These are phyloP conservation scores for Saccharum officinarum DNA, from an alignment of 176 grass and related monocot genomes.

Conservation along the genomic window DNA sequence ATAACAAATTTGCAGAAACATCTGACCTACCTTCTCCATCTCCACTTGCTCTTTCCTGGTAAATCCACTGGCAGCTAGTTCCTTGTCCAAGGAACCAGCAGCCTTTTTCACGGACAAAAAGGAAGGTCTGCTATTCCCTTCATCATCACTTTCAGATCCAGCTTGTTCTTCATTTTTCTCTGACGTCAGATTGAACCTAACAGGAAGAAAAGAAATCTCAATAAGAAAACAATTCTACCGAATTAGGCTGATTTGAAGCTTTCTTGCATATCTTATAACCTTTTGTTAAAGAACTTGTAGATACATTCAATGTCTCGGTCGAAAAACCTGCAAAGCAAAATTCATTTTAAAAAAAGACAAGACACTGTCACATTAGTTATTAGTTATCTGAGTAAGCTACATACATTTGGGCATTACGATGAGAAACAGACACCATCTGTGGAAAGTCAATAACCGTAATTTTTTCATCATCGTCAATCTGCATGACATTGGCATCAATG, in stretches of 20 bases:
- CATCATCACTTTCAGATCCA: conserved; percentile 47
- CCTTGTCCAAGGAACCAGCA: conserved; percentile 72
- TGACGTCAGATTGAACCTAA: conserved; percentile 76
- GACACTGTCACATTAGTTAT: neutral
- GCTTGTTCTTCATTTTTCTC: conserved; percentile 53
- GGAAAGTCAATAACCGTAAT: conserved; percentile 94
- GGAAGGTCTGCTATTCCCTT: conserved; percentile 62
- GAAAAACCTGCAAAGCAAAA: conserved; percentile 71
- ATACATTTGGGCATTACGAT: conserved; percentile 96
- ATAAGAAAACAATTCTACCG: conserved; percentile 10
- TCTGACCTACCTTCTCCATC: conserved; percentile 64
- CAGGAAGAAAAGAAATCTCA: conserved; percentile 24
- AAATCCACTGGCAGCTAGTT: conserved; percentile 90
- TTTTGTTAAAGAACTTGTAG: conserved; percentile 94
- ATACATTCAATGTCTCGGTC: conserved; percentile 92
- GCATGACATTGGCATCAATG: conserved; percentile 16
- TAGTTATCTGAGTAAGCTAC: conserved; percentile 3
- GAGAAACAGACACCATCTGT: conserved; percentile 97
- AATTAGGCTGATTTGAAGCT: neutral
- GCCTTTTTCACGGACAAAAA: conserved; percentile 68
- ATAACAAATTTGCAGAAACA: conserved; percentile 15
- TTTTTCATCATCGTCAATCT: conserved; percentile 91
- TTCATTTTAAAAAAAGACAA: neutral
- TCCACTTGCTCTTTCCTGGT: conserved; percentile 85
- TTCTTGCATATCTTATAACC: conserved; percentile 46